Base-by-base conservation (phyloP, 257 asterid species). In the Fraxinus excelsior region DNA sequence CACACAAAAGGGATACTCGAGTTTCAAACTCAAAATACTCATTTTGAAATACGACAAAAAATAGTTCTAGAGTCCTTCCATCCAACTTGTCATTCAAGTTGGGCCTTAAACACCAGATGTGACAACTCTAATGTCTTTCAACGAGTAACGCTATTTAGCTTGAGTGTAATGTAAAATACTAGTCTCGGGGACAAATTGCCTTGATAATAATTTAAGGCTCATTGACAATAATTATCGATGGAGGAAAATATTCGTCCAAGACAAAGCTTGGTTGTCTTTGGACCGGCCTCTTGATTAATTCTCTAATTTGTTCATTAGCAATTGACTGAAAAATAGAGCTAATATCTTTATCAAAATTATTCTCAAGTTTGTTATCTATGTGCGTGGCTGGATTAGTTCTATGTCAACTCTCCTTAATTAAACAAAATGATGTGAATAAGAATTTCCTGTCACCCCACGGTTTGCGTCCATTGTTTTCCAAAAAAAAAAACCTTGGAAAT, bases 251-350 rank as follows among this genome's bases (percentile, higher is more conserved):
- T 44, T 3, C 51, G 19, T 51, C 25, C 62, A 51, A 51, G 62
- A 51, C 19, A 51, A 18, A 51, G 62, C 10, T 2, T 5, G 21
- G 65, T 56, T 56, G 65, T 51, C 25, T 25, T 0, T 2, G 1
- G 21, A 53, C 8, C n/a, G 28, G 28, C 65, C 32, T 37, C 25
- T 49, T 16, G 58, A 70, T 21, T 75, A 70, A 74, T 82, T 75
- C 85, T 67, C 29, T 12, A 11, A 78, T 82, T 75, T 72, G 85
- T 78, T 51, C 58, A 66, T 46, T 68, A 51, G 56, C 66, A 60
- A 19, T 29, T 35, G 58, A 13, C 32, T 21, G 5, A 28, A 40
- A 19, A 60, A 76, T 2, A 31, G 16, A 51, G 16, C 51, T 44
- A 67, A 42, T 69, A 38, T 73, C 70, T 67, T 58, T 65, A 18